Evolutionary conservation across 1,284 basidiomycete species (phyloP).

Genomic region (Apiotrichum porosum): DNA sequence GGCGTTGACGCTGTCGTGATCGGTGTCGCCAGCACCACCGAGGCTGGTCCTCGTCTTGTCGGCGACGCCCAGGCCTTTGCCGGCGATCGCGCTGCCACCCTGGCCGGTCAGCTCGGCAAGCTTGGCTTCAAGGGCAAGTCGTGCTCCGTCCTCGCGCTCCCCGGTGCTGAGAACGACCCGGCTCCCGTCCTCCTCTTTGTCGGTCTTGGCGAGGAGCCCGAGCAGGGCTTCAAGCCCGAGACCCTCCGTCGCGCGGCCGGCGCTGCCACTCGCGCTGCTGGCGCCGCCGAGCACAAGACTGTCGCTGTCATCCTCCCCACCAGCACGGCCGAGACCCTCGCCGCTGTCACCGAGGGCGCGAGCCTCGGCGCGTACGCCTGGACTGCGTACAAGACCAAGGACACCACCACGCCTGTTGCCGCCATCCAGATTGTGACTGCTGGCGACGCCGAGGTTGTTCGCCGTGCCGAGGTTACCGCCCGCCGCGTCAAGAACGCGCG

Average conservation of each 20-base stretch:
- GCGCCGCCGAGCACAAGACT: conserved; percentile 1
- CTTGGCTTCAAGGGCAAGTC: conserved; percentile 13
- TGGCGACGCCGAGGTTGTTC: neutral
- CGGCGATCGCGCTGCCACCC: neutral
- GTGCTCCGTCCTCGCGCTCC: neutral
- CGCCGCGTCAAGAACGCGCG: conserved; percentile 15
- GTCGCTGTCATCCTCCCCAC: conserved; percentile 13
- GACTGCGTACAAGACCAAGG: conserved; percentile 17
- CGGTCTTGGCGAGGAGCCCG: conserved; percentile 9
- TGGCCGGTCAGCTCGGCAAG: conserved; percentile 6
- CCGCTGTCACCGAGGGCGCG: conserved; percentile 15
- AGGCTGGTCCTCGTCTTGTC: conserved; percentile 1
- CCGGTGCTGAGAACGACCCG: conserved; percentile 5
- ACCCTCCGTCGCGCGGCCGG: conserved; percentile 10
- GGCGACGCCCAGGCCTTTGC: neutral
- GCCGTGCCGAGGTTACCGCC: conserved; percentile 8
- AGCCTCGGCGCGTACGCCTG: conserved; percentile 17
- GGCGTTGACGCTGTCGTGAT: conserved; percentile 10
- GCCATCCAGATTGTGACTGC: conserved; percentile 7
- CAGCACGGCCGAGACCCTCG: conserved; percentile 3
- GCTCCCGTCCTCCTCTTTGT: conserved; percentile 11
- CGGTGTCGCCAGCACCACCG: neutral
- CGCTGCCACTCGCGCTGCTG: conserved; percentile 7
- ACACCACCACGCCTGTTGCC: conserved; percentile 6
- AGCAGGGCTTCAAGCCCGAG: conserved; percentile 9